Base-by-base conservation (phyloP, 2,329 filamentous ascomycete species). In the Pseudogymnoascus sp. region DNA sequence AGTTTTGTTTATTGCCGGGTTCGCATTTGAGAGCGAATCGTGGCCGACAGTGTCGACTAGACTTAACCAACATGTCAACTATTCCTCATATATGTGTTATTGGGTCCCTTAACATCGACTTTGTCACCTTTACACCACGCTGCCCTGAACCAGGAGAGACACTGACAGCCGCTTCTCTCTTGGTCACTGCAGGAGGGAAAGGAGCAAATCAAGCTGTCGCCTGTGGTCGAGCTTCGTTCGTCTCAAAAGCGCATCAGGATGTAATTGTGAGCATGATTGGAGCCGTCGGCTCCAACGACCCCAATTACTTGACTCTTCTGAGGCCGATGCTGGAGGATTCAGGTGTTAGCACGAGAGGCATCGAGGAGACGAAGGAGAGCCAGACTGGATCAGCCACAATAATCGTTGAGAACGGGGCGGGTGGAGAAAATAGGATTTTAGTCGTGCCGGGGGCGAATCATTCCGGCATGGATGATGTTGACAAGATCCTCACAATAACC, bases 11-110 rank as follows among this genome's bases (percentile, higher is more conserved):
- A 41, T 19, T 41, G 5, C 38, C 38, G 19, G n/a, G 38, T 5
- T 41, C 16, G 16, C 38, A 41, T 41, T 41, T 41, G 7, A 41
- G 38, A 41, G 38, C 38, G 16, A 41, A 41, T 41, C 38, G 38
- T 41, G 37, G 37, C 37, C 2, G 37, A 39, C 4, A 16, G 37
- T 16, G 8, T 41, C 38, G 10, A 4, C 38, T 11, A 19, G 38
- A 41, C 38, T 19, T 41, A 55, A 55, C 23, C 45, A 68, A 59
- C 61, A 69, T 69, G 67, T 19, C 68, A n/a, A 71, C 49, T 7
- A 94, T 97, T 74, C 88, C 89, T 55, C 45, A 29, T 33, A 33
- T 55, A 26, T 55, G 45, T 66, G 33, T 66, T 12, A 62, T 66
- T 43, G 63, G 65, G 6, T 65, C 63, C 10, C 43, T 65, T 19